Base-by-base conservation (phyloP, 352 stramenopile species). In the Phytophthora idaei region DNA sequence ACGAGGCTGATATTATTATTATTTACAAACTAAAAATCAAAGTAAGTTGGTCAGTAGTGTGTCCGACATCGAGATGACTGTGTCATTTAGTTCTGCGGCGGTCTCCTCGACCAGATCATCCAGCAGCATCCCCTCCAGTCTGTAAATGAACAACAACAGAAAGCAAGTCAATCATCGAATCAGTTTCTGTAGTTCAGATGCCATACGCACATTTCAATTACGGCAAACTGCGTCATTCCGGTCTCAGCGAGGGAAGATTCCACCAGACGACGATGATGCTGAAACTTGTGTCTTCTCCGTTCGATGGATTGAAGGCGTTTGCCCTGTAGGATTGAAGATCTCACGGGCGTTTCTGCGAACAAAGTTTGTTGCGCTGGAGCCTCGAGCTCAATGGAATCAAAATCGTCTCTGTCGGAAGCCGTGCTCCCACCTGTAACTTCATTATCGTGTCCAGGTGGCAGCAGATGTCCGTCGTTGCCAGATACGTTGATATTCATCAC, bases 131-230 rank as follows among this genome's bases (percentile, higher is more conserved):
- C 80, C 78, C 17, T 80, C 71, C 53, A 87, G 45, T 57, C 77
- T 85, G 44, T n/a, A 34, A 63, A 39, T 8, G 14, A 48, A 50
- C 15, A 36, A 25, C 41, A 48, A 54, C n/a, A 50, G 32, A 4
- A 53, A 1, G 7, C n/a, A 47, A 28, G 21, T 37, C 8, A 50
- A 63, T 9, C 15, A 12, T 50, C 7, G 27, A 25, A 36, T 21
- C 21, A 45, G 11, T 47, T 8, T 34, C 12, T 4, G 14, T 1
- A 57, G 1, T 36, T 45, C 47, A 27, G 17, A 12, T 11, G 36
- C 17, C 31, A 29, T 2, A 81, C 80, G 51, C 56, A 89, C 83
- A 90, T 81, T 65, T 91, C 83, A 50, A 91, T 83, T 21, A 91
- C 73, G 4, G 69, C 72, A 36, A 53, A 75, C 61, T 91, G 83